Evolutionary conservation across 148 eudicot species (phyloP).

Genomic region (Pharnaceum exiguum): DNA sequence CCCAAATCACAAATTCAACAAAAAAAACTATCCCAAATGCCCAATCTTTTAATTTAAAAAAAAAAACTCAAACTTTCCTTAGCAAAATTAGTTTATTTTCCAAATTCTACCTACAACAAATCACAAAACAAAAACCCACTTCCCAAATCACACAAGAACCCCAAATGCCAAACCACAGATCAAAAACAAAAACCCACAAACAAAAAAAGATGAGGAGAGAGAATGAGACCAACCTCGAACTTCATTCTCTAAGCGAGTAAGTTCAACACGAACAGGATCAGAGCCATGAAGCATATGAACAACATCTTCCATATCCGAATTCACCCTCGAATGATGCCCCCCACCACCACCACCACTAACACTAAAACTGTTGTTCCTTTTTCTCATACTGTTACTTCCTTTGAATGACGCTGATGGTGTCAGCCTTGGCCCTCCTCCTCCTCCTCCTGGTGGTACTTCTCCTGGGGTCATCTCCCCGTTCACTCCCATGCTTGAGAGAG

Average conservation of each 20-base stretch:
- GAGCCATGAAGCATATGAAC: slow-evolving; percentile 70
- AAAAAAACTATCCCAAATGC: no score
- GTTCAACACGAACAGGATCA: slow-evolving; percentile 88
- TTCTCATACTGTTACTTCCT: slow-evolving; percentile 41
- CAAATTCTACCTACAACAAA: no score
- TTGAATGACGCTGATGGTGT: slow-evolving; percentile 43
- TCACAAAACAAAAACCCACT: slow-evolving; percentile 3
- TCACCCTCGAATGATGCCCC: slow-evolving; percentile 40
- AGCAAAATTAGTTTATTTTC: background rate
- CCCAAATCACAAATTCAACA: no score
- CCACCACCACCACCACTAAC: no score
- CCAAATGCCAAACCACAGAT: background rate
- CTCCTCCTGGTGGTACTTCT: slow-evolving; percentile 29
- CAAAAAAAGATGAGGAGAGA: background rate
- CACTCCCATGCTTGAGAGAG: background rate
- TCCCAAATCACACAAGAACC: background rate
- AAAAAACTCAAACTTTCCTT: background rate
- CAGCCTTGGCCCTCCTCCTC: slow-evolving; percentile 26
- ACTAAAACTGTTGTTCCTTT: no score
- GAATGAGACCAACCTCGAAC: slow-evolving; percentile 51
- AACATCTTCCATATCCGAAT: slow-evolving; percentile 57
- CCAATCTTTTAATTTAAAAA: no score
- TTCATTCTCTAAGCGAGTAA: slow-evolving; percentile 84
- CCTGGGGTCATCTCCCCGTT: slow-evolving; percentile 28
- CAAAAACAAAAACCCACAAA: slow-evolving; percentile 8